Evolutionary conservation across 2,329 filamentous ascomycete genomes (phyloP).

Genomic region (Talaromyces sp.): DNA sequence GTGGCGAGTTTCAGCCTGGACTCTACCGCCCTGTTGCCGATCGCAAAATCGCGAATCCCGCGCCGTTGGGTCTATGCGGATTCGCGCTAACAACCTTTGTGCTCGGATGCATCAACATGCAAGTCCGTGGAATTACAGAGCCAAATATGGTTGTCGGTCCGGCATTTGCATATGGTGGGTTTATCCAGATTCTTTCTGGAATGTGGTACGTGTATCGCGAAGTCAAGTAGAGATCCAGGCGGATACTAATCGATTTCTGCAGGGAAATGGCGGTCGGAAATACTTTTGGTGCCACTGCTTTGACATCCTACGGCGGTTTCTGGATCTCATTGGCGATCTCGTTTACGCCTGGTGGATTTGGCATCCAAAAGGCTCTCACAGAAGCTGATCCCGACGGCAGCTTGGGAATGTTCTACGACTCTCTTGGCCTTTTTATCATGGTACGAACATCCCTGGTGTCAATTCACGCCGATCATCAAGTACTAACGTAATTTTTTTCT

Average conservation of each 20-base stretch:
- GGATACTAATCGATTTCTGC: not conserved
- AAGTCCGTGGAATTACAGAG: conserved; percentile 59
- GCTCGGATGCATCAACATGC: conserved; percentile 73
- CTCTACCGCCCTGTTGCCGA: conserved; percentile 64
- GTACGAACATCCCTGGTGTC: conserved; percentile 26
- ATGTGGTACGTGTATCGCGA: conserved; percentile 68
- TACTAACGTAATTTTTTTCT: not conserved
- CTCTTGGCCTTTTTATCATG: conserved; percentile 70
- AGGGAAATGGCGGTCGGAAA: conserved; percentile 80
- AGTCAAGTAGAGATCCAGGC: not conserved
- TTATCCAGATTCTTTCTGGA: conserved; percentile 77
- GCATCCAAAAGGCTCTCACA: conserved; percentile 55
- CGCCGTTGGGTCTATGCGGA: conserved; percentile 73
- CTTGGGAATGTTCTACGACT: conserved; percentile 54
- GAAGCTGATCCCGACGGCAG: conserved; percentile 22
- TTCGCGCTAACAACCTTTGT: conserved; percentile 85
- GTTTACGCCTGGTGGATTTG: conserved; percentile 65
- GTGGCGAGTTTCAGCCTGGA: conserved; percentile 74
- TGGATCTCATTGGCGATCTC: conserved; percentile 74
- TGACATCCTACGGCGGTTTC: conserved; percentile 77
- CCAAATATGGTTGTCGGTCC: conserved; percentile 70
- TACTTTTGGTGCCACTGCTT: conserved; percentile 75
- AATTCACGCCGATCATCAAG: not conserved
- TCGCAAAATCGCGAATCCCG: conserved; percentile 78
- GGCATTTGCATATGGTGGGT: conserved; percentile 74